Evolutionary conservation across 371 early-diverging fungal species (phyloP), one percentile per base, ranked within the genome.

Genomic region (Syncephalastrum contaminatum): DNA sequence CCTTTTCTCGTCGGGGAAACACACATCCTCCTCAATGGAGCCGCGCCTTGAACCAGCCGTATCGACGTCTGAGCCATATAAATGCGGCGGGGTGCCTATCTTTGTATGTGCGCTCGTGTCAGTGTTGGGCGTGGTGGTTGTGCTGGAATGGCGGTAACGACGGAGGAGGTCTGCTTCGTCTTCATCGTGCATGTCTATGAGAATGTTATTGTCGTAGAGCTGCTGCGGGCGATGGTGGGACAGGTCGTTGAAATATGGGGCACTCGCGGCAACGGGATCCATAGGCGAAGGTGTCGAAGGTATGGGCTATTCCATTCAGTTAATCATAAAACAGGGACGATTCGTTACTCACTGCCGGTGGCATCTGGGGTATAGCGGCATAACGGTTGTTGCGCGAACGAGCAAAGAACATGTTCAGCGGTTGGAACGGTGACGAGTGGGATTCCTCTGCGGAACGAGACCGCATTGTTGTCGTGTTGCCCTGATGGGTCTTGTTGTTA

Each of bases 21-120:
- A 76, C 1, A 76, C 77, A 47, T 76, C 77, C 4, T 58, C 73
- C 51, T 76, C 76, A 1, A 70, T 64, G 3, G 71, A 59, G 30
- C 59, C 70, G 50, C 53, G 49, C 16, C 53, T 60, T 45, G 59
- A 59, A 18, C 53, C 59, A 6, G 58, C 63, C 5, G 63, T 63
- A 19, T 63, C 63, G 13, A 49, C 63, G 45, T 63, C 63, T 15
- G 63, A 63, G 42, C 53, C 60, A 22, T 64, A 64, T 22, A 64
- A 40, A 36, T 67, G 55, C 7, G 64, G n/a, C 13, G 30, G 43
- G 14, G 39, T 46, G 4, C 55, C 36, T 51, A 41, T 47, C 13
- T 44, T 44, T 12, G 40, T 44, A 30, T 44, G 51, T n/a, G 21
- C 52, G 4, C 10, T 25, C 6, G 51, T 51, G 21, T 51, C 39